Evolutionary conservation across 345 rosid genomes (phyloP).

Genomic region (Noccaea caerulescens): DNA sequence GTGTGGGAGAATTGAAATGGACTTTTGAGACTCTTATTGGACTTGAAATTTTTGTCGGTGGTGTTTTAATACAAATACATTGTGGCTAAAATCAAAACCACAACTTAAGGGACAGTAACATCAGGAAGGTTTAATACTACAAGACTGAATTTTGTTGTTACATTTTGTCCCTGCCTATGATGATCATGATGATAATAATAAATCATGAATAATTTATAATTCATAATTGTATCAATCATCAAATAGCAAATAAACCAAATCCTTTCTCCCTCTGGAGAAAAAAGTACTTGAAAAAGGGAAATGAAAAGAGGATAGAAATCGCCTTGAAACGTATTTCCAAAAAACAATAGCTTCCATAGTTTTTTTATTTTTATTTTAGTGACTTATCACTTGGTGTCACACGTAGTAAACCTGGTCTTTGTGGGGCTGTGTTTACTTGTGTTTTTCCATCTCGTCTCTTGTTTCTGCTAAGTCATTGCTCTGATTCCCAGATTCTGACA

Average conservation of each 20-base stretch:
- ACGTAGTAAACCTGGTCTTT: conserved; percentile 12
- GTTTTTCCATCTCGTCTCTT: neutral
- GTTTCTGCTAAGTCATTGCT: neutral
- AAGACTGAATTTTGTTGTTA: too few relatives aligned
- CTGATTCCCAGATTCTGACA: conserved; percentile 15
- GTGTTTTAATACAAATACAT: neutral
- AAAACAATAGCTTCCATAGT: too few relatives aligned
- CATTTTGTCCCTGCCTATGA: too few relatives aligned
- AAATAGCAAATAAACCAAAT: conserved; percentile 23
- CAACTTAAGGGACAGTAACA: neutral
- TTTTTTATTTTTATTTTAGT: neutral
- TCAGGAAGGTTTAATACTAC: too few relatives aligned
- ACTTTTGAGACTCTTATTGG: neutral
- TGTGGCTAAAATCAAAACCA: conserved; percentile 3
- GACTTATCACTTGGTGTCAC: conserved; percentile 10
- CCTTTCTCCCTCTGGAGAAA: neutral
- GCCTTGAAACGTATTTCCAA: conserved; percentile 3
- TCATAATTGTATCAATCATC: neutral
- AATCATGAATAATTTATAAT: too few relatives aligned
- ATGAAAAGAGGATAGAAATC: neutral
- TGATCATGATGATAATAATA: too few relatives aligned
- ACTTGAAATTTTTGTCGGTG: neutral
- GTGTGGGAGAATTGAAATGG: neutral
- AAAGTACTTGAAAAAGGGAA: neutral
- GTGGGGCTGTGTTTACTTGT: neutral